Percentiles rank a stretch among this genome's conserved stretches.
Evolutionary conservation across 2,329 filamentous ascomycete species (phyloP).

Genomic region (Aureobasidium sp.): DNA sequence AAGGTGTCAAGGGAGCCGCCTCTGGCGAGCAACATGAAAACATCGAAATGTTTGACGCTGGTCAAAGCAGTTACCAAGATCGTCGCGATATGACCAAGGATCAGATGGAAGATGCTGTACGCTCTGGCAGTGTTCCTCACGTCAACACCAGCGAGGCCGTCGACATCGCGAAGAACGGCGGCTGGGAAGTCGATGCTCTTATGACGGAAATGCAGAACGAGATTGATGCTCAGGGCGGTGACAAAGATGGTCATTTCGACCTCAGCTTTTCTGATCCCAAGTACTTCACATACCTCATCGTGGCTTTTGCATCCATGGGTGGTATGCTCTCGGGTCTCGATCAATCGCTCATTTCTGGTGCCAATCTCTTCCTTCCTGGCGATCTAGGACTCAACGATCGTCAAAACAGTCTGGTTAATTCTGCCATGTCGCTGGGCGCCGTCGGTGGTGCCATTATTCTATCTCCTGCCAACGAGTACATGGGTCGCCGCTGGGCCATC

Average conservation of each 20-base stretch:
- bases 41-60: constrained; percentile 6
- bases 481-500: constrained; percentile 62
- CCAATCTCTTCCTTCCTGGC: constrained; percentile 58
- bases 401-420: constrained; percentile 61
- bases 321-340: constrained; percentile 66
- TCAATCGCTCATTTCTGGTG: constrained; percentile 65
- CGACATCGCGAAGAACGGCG: constrained; percentile 27
- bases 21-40: constrained; percentile 8
- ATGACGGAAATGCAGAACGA: constrained; percentile 37
- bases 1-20: constrained; percentile 3
- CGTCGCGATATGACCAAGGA: constrained; percentile 17
- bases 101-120: constrained; percentile 26
- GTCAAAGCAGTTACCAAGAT: neutral
- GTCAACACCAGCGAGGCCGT: constrained; percentile 28
- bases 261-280: constrained; percentile 55
- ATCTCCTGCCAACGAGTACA: constrained; percentile 59
- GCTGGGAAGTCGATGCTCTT: constrained; percentile 41
- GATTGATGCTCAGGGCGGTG: constrained; percentile 27
- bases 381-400: constrained; percentile 49
- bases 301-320: constrained; percentile 68
- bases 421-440: constrained; percentile 64
- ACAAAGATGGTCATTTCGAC: constrained; percentile 43
- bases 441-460: constrained; percentile 63
- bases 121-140: constrained; percentile 25
- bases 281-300: constrained; percentile 61